phyloP scores from a whole-genome alignment of 257 asterid species.

The Solanum neorickii region DNA sequence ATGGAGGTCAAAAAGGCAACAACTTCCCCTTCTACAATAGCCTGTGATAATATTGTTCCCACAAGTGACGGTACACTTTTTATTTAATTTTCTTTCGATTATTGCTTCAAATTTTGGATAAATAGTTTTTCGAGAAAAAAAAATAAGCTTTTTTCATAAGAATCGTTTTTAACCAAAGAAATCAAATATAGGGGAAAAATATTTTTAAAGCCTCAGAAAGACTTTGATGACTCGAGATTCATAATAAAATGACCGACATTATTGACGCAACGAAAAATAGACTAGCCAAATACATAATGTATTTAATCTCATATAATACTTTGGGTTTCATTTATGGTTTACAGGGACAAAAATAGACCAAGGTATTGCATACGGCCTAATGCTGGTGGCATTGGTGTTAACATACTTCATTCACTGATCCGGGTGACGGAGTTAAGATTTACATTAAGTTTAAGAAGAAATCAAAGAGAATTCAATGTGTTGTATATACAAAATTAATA shows the following conservation, averaged over 20 bases:
- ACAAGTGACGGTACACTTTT: constrained; percentile 12
- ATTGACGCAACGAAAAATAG: background rate
- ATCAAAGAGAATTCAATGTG: no score
- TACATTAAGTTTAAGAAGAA: no score
- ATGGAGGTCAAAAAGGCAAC: constrained; percentile 8
- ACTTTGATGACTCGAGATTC: no score
- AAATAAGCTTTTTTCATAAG: no score
- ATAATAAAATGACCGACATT: no score
- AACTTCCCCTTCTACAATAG: background rate
- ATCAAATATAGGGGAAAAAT: no score
- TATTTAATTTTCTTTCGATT: background rate
- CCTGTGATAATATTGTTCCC: background rate
- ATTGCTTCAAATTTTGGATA: background rate
- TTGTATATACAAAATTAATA: no score
- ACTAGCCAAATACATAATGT: background rate
- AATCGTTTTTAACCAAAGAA: no score
- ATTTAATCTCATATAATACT: background rate
- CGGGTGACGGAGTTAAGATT: background rate
- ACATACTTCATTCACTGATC: background rate
- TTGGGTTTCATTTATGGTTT: background rate
- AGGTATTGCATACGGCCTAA: background rate
- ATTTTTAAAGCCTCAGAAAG: no score
- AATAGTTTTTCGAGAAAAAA: no score
- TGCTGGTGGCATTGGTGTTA: background rate
- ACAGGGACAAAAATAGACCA: constrained; percentile 27